Conservation (phyloP, 768 basidiomycete species). For the Lanmaoa pseudosensibilis region DNA sequence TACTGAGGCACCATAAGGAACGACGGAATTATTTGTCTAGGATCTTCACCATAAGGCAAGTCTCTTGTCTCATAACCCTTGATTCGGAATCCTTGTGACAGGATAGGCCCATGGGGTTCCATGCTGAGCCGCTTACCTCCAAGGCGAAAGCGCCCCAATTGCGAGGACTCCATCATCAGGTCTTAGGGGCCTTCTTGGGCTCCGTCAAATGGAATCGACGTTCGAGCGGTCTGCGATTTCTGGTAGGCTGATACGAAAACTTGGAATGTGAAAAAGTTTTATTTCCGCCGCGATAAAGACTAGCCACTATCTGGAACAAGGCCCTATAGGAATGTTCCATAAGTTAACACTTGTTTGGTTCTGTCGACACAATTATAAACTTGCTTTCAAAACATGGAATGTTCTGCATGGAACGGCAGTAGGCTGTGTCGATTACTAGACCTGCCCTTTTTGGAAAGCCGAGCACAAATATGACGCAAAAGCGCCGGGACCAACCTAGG, state of each 20-base stretch:
- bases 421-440: slow-evolving; percentile 20
- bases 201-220: neutral
- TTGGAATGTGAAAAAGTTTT: neutral
- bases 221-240: slow-evolving; percentile 1
- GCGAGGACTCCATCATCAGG: neutral
- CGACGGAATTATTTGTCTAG: neutral
- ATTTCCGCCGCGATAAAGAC: slow-evolving; percentile 18
- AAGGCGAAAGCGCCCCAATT: neutral
- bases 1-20: neutral
- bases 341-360: slow-evolving; percentile 19
- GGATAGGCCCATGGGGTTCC: neutral
- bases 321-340: slow-evolving; percentile 3
- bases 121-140: slow-evolving; percentile 9
- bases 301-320: neutral
- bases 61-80: slow-evolving; percentile 5
- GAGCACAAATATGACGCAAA: neutral
- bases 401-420: slow-evolving; percentile 25
- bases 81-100: neutral
- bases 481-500: neutral
- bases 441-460: slow-evolving; percentile 15
- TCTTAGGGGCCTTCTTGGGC: neutral
- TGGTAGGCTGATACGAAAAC: neutral
- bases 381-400: slow-evolving; percentile 18
- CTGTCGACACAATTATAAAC: slow-evolving; percentile 23
- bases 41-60: slow-evolving; percentile 15